Conservation (phyloP, 2,329 filamentous ascomycete genomes). For the Penicillium freii region DNA sequence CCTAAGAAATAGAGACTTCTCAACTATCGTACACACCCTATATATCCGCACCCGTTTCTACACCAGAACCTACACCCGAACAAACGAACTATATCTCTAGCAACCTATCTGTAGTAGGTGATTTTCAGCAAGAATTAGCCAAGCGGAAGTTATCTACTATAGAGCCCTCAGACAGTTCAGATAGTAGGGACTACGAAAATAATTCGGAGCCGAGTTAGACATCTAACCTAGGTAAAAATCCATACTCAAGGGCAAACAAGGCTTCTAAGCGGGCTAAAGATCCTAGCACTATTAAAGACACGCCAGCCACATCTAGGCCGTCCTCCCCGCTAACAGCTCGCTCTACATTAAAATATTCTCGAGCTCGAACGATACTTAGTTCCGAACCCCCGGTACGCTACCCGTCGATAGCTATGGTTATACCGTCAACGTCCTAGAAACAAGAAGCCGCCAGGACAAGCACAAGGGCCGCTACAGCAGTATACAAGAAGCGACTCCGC, state of each 20-base stretch:
- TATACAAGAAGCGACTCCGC: neutral
- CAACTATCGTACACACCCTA: conserved; percentile 4
- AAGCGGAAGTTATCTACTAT: neutral
- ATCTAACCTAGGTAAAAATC: neutral
- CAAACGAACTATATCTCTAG: conserved; percentile 7
- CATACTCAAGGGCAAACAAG: neutral
- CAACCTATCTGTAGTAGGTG: conserved; percentile 2
- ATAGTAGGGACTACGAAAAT: neutral
- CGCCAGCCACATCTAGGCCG: neutral
- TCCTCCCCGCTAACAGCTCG: neutral
- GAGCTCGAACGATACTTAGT: neutral
- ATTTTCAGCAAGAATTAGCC: conserved; percentile 8
- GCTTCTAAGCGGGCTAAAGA: neutral
- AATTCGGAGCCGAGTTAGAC: neutral
- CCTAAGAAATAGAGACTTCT: conserved; percentile 13
- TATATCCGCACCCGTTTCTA: conserved; percentile 4
- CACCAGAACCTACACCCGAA: conserved; percentile 11
- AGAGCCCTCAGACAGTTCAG: neutral
- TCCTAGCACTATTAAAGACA: neutral
- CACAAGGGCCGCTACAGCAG: neutral
- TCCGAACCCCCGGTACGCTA: neutral
- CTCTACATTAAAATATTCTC: neutral
- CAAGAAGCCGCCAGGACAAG: neutral
- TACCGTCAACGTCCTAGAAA: neutral
- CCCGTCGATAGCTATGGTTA: neutral